Evolutionary conservation across 441 rosid genomes (phyloP).

Genomic region (Capsella rubella): DNA sequence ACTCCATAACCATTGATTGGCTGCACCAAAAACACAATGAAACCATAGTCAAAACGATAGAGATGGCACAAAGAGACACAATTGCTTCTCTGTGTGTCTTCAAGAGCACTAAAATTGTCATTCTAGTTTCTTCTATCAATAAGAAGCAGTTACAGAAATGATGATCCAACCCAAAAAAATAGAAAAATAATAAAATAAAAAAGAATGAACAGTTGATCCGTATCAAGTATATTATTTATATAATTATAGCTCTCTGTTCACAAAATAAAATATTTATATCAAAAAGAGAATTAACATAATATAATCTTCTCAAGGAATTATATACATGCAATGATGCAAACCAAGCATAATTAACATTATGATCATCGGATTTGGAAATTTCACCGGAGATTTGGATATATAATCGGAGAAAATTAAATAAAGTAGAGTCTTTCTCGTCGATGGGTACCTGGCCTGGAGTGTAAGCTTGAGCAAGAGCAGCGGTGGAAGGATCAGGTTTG

Average conservation of each 20-base stretch:
- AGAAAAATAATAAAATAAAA: too few relatives aligned
- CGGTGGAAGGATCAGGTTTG: slow-evolving; percentile 10
- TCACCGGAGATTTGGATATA: background rate
- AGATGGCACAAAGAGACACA: background rate
- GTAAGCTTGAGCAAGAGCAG: slow-evolving; percentile 42
- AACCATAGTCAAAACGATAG: background rate
- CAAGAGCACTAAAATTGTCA: background rate
- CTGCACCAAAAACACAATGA: slow-evolving; percentile 43
- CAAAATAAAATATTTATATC: too few relatives aligned
- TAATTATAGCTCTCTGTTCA: too few relatives aligned
- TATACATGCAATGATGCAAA: too few relatives aligned
- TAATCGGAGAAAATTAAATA: background rate
- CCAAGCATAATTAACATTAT: too few relatives aligned
- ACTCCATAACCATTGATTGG: slow-evolving; percentile 59
- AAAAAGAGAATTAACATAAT: too few relatives aligned
- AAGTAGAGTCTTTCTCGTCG: background rate
- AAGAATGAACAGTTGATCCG: too few relatives aligned
- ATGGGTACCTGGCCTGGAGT: slow-evolving; percentile 45
- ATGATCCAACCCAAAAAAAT: too few relatives aligned
- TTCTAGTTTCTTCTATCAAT: too few relatives aligned
- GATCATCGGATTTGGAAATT: background rate
- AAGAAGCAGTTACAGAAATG: too few relatives aligned
- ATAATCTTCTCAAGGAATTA: too few relatives aligned
- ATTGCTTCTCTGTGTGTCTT: background rate
- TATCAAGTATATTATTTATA: too few relatives aligned